These are phyloP conservation scores for Neopestalotiopsis sp. DNA, from an alignment of 2,329 filamentous ascomycete genomes.

Conservation along the genomic window DNA sequence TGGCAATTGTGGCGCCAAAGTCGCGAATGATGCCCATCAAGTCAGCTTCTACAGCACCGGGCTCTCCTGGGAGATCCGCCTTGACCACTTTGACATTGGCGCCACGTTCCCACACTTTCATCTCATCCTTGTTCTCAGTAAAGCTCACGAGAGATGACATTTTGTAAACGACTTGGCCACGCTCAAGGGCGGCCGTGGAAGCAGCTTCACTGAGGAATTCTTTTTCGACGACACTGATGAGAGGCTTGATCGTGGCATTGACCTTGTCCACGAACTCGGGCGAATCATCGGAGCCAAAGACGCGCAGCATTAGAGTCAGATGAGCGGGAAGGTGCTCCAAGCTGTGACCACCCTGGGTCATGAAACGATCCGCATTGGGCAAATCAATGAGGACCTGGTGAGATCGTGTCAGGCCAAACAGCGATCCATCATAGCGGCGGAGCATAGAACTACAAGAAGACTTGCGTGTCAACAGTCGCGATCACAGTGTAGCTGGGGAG, in stretches of 20 bases:
- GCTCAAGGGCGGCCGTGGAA: slow-evolving; percentile 20
- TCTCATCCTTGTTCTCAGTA: slow-evolving; percentile 4
- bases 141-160: slow-evolving; percentile 22
- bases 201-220: slow-evolving; percentile 22
- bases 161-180: slow-evolving; percentile 16
- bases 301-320: slow-evolving; percentile 18
- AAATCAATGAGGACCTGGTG: slow-evolving; percentile 33
- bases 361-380: slow-evolving; percentile 22
- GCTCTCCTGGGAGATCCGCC: background rate
- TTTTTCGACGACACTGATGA: slow-evolving; percentile 19
- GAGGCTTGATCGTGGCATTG: background rate
- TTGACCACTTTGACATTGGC: slow-evolving; percentile 19
- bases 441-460: slow-evolving; percentile 2
- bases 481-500: background rate
- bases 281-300: slow-evolving; percentile 22
- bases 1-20: slow-evolving; percentile 25
- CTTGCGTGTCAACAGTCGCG: background rate
- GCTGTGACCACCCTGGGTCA: slow-evolving; percentile 19
- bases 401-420: slow-evolving; percentile 32
- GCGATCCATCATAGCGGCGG: slow-evolving; percentile 17
- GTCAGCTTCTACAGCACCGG: slow-evolving; percentile 21
- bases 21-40: slow-evolving; percentile 23
- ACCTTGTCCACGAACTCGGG: background rate
- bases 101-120: slow-evolving; percentile 23
- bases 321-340: slow-evolving; percentile 10